A percentile compares a stretch with the other conserved stretches of the same genome.
These are phyloP conservation scores for Coemansia sp. DNA, from an alignment of 192 early-diverging fungal genomes.

Conservation along the genomic window DNA sequence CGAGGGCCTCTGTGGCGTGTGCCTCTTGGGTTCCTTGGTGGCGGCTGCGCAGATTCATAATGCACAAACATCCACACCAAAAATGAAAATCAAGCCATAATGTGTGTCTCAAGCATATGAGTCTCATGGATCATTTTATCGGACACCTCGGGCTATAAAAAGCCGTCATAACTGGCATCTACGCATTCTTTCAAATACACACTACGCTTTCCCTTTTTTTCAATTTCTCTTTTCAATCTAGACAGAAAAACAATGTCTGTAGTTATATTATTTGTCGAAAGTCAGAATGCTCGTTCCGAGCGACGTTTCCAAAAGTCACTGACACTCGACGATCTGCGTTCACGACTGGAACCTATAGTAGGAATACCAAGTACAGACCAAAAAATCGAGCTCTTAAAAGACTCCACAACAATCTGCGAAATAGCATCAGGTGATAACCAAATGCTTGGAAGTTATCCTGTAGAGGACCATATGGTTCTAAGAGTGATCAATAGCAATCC, in stretches of 20 bases:
- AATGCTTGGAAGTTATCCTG: slow-evolving; percentile 86
- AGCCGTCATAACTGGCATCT: no score
- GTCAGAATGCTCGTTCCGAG: slow-evolving; percentile 79
- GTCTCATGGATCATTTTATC: no score
- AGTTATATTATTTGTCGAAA: slow-evolving; percentile 88
- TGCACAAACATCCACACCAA: no score
- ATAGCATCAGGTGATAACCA: slow-evolving; percentile 56
- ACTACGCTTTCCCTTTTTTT: no score
- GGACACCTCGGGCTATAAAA: no score
- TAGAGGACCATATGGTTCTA: slow-evolving; percentile 79
- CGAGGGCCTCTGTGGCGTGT: no score
- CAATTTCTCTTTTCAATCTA: no score
- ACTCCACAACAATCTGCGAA: slow-evolving; percentile 50
- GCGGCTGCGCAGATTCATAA: no score
- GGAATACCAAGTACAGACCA: slow-evolving; percentile 76
- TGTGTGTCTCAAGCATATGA: no score
- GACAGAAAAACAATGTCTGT: slow-evolving; percentile 59
- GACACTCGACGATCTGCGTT: slow-evolving; percentile 45
- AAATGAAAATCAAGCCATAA: no score
- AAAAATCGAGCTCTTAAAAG: slow-evolving; percentile 61
- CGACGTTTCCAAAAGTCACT: slow-evolving; percentile 70
- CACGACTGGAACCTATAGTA: slow-evolving; percentile 87
- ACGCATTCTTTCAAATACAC: no score
- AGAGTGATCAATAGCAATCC: slow-evolving; percentile 52
- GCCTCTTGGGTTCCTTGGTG: no score